Percentiles rank a stretch among this genome's conserved stretches.
These are phyloP conservation scores for Pulveroboletus sp. DNA, from an alignment of 768 basidiomycete species.

Conservation along the genomic window DNA sequence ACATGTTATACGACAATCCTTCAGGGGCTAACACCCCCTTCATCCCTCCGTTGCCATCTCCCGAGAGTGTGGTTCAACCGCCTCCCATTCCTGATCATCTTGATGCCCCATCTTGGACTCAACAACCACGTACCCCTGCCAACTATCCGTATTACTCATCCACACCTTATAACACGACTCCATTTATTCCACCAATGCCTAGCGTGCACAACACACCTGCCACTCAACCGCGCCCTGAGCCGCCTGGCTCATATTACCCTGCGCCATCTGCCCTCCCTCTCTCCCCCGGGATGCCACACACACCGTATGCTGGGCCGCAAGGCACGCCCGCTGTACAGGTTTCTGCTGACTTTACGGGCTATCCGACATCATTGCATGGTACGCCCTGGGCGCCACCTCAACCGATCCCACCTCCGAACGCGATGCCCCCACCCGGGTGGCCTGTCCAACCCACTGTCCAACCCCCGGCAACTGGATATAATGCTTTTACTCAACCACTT, in stretches of 20 bases:
- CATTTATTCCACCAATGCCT: conserved; percentile 37
- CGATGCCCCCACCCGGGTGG: conserved; percentile 21
- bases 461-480: conserved; percentile 23
- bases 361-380: conserved; percentile 22
- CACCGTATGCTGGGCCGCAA: conserved; percentile 8
- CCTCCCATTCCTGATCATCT: conserved; percentile 31
- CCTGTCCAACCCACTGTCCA: conserved; percentile 14
- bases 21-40: conserved; percentile 36
- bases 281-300: conserved; percentile 12
- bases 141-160: conserved; percentile 39
- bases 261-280: conserved; percentile 29
- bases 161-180: conserved; percentile 37
- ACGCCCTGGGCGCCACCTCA: conserved; percentile 27
- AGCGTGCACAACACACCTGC: conserved; percentile 25
- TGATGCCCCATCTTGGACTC: conserved; percentile 34
- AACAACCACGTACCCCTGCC: conserved; percentile 31
- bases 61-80: conserved; percentile 31
- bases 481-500: conserved; percentile 31
- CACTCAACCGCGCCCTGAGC: conserved; percentile 19
- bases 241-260: conserved; percentile 32
- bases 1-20: conserved; percentile 30
- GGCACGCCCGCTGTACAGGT: conserved; percentile 8
- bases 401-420: conserved; percentile 20
- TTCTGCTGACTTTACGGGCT: conserved; percentile 33
- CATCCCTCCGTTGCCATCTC: conserved; percentile 39